These are phyloP conservation scores for Pythium sukuiense DNA, from an alignment of 352 stramenopile species.

Conservation along the genomic window DNA sequence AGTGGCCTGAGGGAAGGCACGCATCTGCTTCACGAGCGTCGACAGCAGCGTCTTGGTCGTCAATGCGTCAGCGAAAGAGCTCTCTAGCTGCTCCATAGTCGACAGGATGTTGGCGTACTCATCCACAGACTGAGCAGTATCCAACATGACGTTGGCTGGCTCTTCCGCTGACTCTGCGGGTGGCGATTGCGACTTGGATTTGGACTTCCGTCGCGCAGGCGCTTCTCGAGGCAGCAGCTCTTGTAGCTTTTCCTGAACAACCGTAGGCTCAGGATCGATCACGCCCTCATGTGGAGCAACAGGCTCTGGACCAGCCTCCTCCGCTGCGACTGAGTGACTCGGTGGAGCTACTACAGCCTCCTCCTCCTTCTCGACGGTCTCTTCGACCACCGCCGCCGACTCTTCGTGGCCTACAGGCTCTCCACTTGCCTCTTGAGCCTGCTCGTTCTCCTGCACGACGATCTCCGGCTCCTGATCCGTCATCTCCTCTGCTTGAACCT, in stretches of 20 bases:
- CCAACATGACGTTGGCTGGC: neutral
- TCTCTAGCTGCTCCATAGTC: constrained; percentile 51
- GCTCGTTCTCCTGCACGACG: neutral
- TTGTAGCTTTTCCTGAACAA: neutral
- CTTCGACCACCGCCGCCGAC: constrained; percentile 4
- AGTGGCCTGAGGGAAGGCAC: constrained; percentile 64
- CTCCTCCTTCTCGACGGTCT: constrained; percentile 13
- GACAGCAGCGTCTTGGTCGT: constrained; percentile 64
- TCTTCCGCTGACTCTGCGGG: neutral
- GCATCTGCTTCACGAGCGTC: constrained; percentile 77
- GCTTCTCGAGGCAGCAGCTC: neutral
- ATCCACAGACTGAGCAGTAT: constrained; percentile 18
- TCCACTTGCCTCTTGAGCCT: neutral
- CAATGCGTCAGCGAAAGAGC: constrained; percentile 38
- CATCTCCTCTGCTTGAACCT: constrained; percentile 5
- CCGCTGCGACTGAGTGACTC: neutral
- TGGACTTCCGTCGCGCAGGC: neutral
- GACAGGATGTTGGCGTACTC: constrained; percentile 45
- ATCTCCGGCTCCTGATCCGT: neutral
- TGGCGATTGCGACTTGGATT: neutral
- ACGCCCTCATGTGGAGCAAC: neutral
- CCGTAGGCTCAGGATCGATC: neutral
- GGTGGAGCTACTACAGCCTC: neutral
- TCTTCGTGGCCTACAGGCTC: constrained; percentile 12
- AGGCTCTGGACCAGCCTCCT: neutral